Evolutionary conservation across 257 asterid species (phyloP), one percentile per base, ranked within the genome.

Genomic region (Leonotis leonurus): DNA sequence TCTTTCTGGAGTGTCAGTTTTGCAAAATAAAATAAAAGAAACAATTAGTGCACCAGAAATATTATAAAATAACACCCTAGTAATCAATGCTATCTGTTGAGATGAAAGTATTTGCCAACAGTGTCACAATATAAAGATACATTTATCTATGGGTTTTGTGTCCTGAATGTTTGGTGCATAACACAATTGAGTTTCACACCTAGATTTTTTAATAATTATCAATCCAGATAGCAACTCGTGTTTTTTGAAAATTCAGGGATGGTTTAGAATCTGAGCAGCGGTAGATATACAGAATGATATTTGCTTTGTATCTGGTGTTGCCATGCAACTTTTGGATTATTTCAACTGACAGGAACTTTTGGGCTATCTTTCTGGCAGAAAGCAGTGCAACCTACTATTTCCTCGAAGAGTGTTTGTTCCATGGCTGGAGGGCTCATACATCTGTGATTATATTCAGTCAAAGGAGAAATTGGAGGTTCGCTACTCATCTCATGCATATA

Each of bases 341-440:
- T 67, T 62, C 17, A 41, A 65, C 77, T 68, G 67, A 67, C 60
- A 35, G 45, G 46, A 70, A 51, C 66, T 67, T 61, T 39, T 64
- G 63, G 41, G 56, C 25, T 41, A 32, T 67, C 50, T 57, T 35
- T 68, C 37, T 56, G 46, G 58, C 87, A 93, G 97, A 20, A 84
- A 87, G 77, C 70, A 43, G 25, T 75, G 81, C 77, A 77, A 66
- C 62, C 70, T 87, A 62, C 71, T 80, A 65, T 85, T 89, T 76
- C 95, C 99, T 33, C 88, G 90, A 67, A 78, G 97, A 76, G 94
- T 89, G 33, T 84, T 93, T 64, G 73, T 89, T 51, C 99, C 96
- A 14, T 93, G 99, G 96, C 77, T 89, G 70, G 90, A 78, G 62
- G 89, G 85, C 54, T 64, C 82, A 39, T 87, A 83, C 68, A 83